These are phyloP conservation scores for Cucurbita ficifolia DNA, from an alignment of 306 rosid species.

Conservation along the genomic window DNA sequence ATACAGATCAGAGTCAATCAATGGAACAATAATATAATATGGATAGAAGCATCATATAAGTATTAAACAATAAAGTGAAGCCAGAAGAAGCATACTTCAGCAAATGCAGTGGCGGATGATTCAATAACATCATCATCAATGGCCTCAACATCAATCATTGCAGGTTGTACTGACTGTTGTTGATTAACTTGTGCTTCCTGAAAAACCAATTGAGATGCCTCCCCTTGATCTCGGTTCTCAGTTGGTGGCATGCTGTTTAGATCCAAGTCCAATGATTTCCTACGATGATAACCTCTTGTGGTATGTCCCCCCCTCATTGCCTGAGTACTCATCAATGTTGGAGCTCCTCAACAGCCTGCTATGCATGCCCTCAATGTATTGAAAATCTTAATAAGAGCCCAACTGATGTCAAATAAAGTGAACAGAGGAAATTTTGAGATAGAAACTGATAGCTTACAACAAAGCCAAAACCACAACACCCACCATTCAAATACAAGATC, in stretches of 20 bases:
- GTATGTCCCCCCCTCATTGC: conserved; percentile 13
- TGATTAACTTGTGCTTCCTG: conserved; percentile 13
- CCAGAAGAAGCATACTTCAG: conserved; percentile 33
- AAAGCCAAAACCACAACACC: not conserved
- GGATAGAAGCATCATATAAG: not conserved
- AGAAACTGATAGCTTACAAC: not conserved
- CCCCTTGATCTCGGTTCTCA: conserved; percentile 28
- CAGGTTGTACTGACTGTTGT: conserved; percentile 17
- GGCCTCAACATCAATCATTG: conserved; percentile 67
- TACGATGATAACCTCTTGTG: conserved; percentile 21
- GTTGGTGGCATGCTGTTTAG: conserved; percentile 35
- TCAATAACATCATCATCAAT: conserved; percentile 78
- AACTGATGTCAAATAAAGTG: not conserved
- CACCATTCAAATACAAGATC: not conserved
- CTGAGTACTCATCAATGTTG: conserved; percentile 23
- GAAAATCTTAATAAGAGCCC: not conserved
- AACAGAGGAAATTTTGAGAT: not conserved
- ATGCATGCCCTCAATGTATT: not conserved
- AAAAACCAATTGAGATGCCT: conserved; percentile 15
- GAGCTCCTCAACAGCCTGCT: conserved; percentile 9
- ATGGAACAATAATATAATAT: not conserved
- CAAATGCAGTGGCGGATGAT: conserved; percentile 71
- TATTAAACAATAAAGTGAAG: not conserved
- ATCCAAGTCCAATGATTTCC: conserved; percentile 31
- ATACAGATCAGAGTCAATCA: not conserved